Evolutionary conservation across 257 asterid genomes (phyloP).

Genomic region (Plectranthus barbatus): DNA sequence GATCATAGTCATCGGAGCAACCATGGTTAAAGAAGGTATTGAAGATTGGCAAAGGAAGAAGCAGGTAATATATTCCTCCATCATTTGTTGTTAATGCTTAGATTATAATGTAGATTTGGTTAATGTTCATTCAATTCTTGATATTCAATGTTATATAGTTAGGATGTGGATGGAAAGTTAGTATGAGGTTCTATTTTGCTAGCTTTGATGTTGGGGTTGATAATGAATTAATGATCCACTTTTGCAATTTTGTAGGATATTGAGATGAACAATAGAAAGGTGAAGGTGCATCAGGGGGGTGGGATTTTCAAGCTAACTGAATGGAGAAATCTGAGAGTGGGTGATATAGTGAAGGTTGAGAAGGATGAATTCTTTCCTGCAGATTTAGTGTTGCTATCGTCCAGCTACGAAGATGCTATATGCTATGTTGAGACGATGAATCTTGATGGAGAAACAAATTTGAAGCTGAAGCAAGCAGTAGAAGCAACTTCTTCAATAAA

Average conservation of each 20-base stretch:
- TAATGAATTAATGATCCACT: background rate
- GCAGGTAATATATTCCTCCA: conserved; percentile 45
- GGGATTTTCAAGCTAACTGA: conserved; percentile 51
- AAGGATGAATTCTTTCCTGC: conserved; percentile 91
- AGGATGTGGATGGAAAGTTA: background rate
- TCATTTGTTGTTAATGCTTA: background rate
- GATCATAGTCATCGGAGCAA: conserved; percentile 59
- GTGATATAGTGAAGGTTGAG: conserved; percentile 75
- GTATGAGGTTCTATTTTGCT: too few species aligned
- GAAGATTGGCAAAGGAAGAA: conserved; percentile 72
- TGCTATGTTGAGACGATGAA: conserved; percentile 98
- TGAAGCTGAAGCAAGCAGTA: conserved; percentile 75
- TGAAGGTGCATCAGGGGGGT: conserved; percentile 55
- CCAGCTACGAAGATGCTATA: conserved; percentile 74
- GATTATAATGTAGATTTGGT: background rate
- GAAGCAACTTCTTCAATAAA: conserved; percentile 51
- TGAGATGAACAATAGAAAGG: conserved; percentile 73
- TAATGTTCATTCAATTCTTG: background rate
- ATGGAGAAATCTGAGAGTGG: conserved; percentile 79
- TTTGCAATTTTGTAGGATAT: conserved; percentile 43
- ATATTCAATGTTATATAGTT: background rate
- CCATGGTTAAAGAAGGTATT: conserved; percentile 77
- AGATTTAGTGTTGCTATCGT: conserved; percentile 72
- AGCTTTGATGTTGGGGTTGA: background rate
- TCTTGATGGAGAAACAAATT: conserved; percentile 88